Conservation (phyloP, 1,139 yeast species). For the Pichia sp. region DNA sequence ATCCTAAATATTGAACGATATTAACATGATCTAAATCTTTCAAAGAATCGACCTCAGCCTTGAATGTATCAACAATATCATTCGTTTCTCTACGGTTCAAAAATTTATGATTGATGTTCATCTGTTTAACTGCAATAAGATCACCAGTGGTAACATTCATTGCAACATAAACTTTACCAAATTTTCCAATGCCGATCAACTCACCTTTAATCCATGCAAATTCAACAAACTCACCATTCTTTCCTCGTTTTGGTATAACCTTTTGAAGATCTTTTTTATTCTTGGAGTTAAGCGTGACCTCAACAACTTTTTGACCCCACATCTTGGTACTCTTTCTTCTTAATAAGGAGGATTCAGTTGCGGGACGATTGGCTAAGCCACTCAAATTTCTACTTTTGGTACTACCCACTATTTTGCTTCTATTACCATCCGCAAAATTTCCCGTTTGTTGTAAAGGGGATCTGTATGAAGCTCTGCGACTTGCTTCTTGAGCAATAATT, state of each 20-base stretch:
- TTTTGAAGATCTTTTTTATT: conserved; percentile 5
- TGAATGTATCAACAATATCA: conserved; percentile 71
- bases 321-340: conserved; percentile 83
- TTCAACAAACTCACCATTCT: conserved; percentile 68
- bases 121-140: conserved; percentile 98
- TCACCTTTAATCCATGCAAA: conserved; percentile 99
- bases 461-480: conserved; percentile 45
- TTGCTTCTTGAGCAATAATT: conserved; percentile 88
- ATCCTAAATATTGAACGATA: conserved; percentile 93
- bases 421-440: not conserved
- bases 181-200: conserved; percentile 91
- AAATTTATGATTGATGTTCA: conserved; percentile 50
- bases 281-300: conserved; percentile 49
- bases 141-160: conserved; percentile 96
- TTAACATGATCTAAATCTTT: conserved; percentile 91
- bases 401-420: not conserved
- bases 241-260: conserved; percentile 39
- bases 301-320: conserved; percentile 96
- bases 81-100: conserved; percentile 43
- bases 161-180: conserved; percentile 92
- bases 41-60: conserved; percentile 89
- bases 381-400: not conserved
- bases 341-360: conserved; percentile 30
- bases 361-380: not conserved
- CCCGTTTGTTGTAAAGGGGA: not conserved